Base-by-base conservation (phyloP, 2,329 filamentous ascomycete genomes). In the Chaetomium sp. region DNA sequence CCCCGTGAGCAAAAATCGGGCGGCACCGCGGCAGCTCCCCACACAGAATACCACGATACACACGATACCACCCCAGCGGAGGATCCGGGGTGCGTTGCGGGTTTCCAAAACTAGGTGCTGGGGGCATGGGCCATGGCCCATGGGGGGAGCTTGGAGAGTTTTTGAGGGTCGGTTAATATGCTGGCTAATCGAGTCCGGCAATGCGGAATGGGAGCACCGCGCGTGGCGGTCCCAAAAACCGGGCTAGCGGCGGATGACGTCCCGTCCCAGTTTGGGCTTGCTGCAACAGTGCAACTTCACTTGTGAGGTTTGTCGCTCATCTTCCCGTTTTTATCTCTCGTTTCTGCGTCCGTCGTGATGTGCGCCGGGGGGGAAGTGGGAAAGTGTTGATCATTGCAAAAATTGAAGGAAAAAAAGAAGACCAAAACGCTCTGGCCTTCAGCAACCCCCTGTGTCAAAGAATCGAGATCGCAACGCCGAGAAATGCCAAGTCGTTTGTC, bases 201-300 rank as follows among this genome's bases (percentile, higher is more conserved):
- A 60, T 49, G 55, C 58, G 59, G 59, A 58, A 58, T 58, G 42
- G 49, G 7, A 57, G 35, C 59, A 48, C 61, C 61, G 61, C 35
- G 49, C 35, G 43, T 51, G 34, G 42, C 49, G 49, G 38, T 53
- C 52, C 57, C 55, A 57, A 50, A 57, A 61, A 61, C 61, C 57
- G 54, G 57, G 57, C 45, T 49, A 35, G 12, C 59, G 56, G 59
- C 52, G 53, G 56, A 55, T 54, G 53, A 57, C 52, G 55, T 57
- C 52, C 56, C 59, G 59, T 58, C 37, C 57, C 48, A 27, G 50
- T 57, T 59, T 49, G 36, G 56, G 56, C 14, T 6, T 47, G 11
- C 40, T 42, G 34, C 40, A 27, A 27, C 19, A 27, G 19, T 27
- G 19, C 19, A 27, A 27, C 19, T 27, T 27, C 19, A 27, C 19